A percentile compares a stretch with the other conserved stretches of the same genome.
phyloP scores from a whole-genome alignment of 352 stramenopile genomes.

The Phytophthora idaei region DNA sequence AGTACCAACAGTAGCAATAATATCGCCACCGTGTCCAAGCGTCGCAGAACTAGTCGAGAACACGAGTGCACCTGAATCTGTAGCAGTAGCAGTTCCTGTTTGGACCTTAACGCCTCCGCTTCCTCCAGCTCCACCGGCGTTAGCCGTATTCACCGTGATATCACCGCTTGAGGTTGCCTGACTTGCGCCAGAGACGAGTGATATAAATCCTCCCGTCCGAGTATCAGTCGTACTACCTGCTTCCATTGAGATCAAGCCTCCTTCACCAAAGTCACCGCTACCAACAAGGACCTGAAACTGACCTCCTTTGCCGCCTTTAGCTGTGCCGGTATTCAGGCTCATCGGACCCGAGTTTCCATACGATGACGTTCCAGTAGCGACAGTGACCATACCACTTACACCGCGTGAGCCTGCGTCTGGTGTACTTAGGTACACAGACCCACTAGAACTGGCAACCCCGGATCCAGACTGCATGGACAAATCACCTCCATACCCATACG shows the following conservation, averaged over 20 bases:
- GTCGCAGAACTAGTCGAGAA: conserved; percentile 59
- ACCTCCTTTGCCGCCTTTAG: conserved; percentile 56
- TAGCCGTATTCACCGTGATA: conserved; percentile 63
- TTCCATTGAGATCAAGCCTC: conserved; percentile 74
- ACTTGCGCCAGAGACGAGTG: conserved; percentile 63
- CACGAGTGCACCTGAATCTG: conserved; percentile 58
- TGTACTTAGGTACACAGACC: conserved; percentile 52
- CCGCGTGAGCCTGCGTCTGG: conserved; percentile 52
- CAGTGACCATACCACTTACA: conserved; percentile 49
- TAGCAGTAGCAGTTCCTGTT: conserved; percentile 60
- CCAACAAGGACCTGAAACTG: conserved; percentile 60
- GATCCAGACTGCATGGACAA: conserved; percentile 52
- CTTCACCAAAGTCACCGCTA: conserved; percentile 80
- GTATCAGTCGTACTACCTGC: conserved; percentile 75
- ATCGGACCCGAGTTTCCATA: conserved; percentile 67
- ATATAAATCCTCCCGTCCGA: conserved; percentile 67
- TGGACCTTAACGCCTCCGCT: conserved; percentile 65
- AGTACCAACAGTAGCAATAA: conserved; percentile 56
- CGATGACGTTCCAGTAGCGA: conserved; percentile 50
- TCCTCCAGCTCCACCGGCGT: conserved; percentile 57
- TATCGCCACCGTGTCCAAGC: conserved; percentile 64
- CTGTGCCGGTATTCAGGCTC: conserved; percentile 54
- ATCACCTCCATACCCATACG: conserved; percentile 70
- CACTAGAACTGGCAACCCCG: conserved; percentile 61
- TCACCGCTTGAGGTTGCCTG: conserved; percentile 72